phyloP scores from a whole-genome alignment of 1,139 yeast species.

The Hemisphaericaspora lyxosophila region DNA sequence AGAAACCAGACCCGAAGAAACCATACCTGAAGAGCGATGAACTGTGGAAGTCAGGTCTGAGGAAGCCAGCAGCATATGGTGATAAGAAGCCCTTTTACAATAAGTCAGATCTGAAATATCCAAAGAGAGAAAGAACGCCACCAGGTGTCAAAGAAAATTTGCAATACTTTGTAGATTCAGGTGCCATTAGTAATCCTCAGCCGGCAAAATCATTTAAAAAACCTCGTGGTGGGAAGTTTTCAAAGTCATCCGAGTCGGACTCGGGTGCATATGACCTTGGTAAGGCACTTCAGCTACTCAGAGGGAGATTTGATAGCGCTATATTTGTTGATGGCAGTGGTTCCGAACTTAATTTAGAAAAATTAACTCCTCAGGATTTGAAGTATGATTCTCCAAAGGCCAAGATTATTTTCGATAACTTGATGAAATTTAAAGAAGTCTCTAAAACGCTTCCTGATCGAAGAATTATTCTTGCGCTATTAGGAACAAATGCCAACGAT shows the following conservation, averaged over 20 bases:
- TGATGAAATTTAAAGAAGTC: slow-evolving; percentile 25
- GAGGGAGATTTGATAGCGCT: slow-evolving; percentile 19
- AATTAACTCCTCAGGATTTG: slow-evolving; percentile 24
- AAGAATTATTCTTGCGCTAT: slow-evolving; percentile 46
- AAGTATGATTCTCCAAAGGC: slow-evolving; percentile 22
- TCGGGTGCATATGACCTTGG: slow-evolving; percentile 13
- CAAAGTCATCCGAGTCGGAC: slow-evolving; percentile 4
- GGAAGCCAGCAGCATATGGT: too few species aligned
- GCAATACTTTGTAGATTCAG: slow-evolving; percentile 6
- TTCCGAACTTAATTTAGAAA: slow-evolving; percentile 13
- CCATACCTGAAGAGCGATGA: too few species aligned
- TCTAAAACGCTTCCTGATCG: slow-evolving; percentile 36
- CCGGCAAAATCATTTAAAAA: background rate
- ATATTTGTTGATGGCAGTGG: slow-evolving; percentile 16
- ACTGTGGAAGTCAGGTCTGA: too few species aligned
- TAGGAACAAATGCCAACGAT: slow-evolving; percentile 59
- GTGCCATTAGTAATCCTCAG: background rate
- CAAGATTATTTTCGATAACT: slow-evolving; percentile 28
- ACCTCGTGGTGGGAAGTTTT: too few species aligned
- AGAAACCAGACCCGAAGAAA: too few species aligned
- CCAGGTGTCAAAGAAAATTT: slow-evolving; percentile 3
- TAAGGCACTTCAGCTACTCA: slow-evolving; percentile 21
- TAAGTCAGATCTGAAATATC: too few species aligned
- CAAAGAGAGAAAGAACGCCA: background rate
- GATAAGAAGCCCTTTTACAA: too few species aligned